Conservation (phyloP, 2,329 filamentous ascomycete species). For the Cryphonectria naterciae region DNA sequence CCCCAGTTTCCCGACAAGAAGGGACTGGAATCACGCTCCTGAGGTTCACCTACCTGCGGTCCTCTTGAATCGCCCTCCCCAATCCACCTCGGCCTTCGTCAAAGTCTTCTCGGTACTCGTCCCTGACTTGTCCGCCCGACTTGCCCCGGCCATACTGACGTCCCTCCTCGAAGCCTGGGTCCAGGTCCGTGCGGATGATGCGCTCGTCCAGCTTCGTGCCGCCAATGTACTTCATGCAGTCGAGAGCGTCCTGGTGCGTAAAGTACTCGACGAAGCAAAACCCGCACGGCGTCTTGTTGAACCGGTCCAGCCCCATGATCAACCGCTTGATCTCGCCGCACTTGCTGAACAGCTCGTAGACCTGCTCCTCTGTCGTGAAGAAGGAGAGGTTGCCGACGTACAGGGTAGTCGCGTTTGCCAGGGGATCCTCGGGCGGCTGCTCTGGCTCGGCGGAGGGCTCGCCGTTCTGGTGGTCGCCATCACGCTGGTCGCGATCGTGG, state of each 20-base stretch:
- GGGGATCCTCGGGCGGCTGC: constrained; percentile 71
- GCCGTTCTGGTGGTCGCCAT: constrained; percentile 61
- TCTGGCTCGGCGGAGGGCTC: constrained; percentile 47
- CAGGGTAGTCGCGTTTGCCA: constrained; percentile 88
- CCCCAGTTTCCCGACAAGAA: constrained; percentile 25
- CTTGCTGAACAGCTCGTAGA: constrained; percentile 95
- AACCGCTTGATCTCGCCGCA: constrained; percentile 98
- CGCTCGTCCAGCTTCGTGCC: constrained; percentile 98
- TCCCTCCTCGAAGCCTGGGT: constrained; percentile 94
- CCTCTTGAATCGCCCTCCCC: constrained; percentile 74
- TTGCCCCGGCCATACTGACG: constrained; percentile 95
- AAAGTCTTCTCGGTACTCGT: constrained; percentile 97
- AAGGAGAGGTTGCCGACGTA: constrained; percentile 99
- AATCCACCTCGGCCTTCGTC: constrained; percentile 92
- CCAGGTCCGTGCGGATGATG: constrained; percentile 91
- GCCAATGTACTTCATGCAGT: constrained; percentile 98
- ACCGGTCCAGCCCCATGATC: constrained; percentile 96
- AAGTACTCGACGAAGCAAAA: constrained; percentile 99
- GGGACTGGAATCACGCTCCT: background rate
- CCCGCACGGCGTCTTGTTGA: constrained; percentile 96
- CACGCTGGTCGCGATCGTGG: constrained; percentile 62
- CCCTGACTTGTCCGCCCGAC: constrained; percentile 93
- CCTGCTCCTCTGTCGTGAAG: constrained; percentile 98
- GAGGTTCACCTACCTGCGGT: constrained; percentile 20
- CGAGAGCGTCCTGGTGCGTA: constrained; percentile 93